Base-by-base conservation (phyloP, 2,329 filamentous ascomycete species). In the Blastomyces emzantsi region DNA sequence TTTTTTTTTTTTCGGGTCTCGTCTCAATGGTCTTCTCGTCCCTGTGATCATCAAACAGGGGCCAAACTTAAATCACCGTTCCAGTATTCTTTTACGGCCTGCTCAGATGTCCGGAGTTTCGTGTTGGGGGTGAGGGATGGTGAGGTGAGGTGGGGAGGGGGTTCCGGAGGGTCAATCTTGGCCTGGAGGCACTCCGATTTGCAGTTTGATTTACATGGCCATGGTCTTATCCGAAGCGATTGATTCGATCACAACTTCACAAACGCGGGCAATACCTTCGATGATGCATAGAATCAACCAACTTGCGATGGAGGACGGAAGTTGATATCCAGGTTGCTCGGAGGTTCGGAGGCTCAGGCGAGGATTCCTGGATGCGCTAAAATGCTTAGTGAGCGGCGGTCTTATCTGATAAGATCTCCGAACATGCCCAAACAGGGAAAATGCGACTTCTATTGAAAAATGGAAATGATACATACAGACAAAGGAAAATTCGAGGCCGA, bases 381-480 rank as follows among this genome's bases (percentile, higher is more conserved):
- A 56, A 57, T 22, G 54, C 33, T 39, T 57, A 39, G 33, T 39
- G 33, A n/a, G 28, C 52, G 6, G 13, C 1, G 30, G 33, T 39
- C 54, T 57, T 57, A 57, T 57, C 54, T 57, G 54, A 57, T 57
- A 57, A 57, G 54, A 57, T 57, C 30, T 11, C 11, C 13, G 7
- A 25, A 1, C 4, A 6, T 30, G 5, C 45, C 19, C 45, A 8
- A 9, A 47, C 4, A 45, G 41, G 41, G 36, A 19, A 17, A 45
- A 45, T 17, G 17, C 41, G 41, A 19, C 5, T 45, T 19, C 13
- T 17, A 17, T 11, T 8, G 1, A 17, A 17, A 5, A 15, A 6
- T 1, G 15, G 15, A 9, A 19, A 43, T 47, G 45, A 8, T 22
- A 8, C 33, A 33, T 3, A 36, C 6, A 8, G 33, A 6, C 7